Evolutionary conservation across 306 rosid species (phyloP).

Genomic region (Casuarina cunninghamiana): DNA sequence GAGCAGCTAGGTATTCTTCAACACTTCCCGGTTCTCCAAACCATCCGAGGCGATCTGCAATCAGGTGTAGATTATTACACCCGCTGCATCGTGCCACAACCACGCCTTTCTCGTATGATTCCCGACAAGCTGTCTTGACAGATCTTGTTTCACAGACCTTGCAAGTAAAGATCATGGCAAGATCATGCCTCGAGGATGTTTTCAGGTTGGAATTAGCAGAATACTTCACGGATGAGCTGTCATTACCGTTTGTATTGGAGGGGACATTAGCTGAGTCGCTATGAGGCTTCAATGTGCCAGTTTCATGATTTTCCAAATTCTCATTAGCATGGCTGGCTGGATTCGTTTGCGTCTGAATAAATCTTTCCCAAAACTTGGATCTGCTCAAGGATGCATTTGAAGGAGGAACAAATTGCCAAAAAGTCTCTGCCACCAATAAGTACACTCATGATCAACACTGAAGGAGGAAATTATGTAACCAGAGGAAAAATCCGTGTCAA

Average conservation of each 20-base stretch:
- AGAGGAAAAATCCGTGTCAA: not conserved
- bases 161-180: conserved; percentile 92
- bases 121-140: conserved; percentile 66
- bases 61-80: conserved; percentile 76
- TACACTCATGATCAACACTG: not conserved
- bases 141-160: conserved; percentile 91
- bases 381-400: conserved; percentile 34
- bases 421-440: conserved; percentile 45
- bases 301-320: conserved; percentile 40
- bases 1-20: conserved; percentile 76
- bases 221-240: conserved; percentile 34
- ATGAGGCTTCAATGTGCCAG: conserved; percentile 20
- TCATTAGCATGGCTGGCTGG: conserved; percentile 34
- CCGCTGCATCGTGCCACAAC: conserved; percentile 87
- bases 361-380: conserved; percentile 39
- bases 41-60: conserved; percentile 87
- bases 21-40: conserved; percentile 77
- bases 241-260: conserved; percentile 18
- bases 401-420: conserved; percentile 40
- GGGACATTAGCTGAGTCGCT: conserved; percentile 27
- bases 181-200: conserved; percentile 84
- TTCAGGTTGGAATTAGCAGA: conserved; percentile 57
- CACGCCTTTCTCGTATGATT: conserved; percentile 84
- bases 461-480: not conserved
- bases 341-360: conserved; percentile 35